Conservation (phyloP, 2,329 filamentous ascomycete species). For the Epichloe sp. region DNA sequence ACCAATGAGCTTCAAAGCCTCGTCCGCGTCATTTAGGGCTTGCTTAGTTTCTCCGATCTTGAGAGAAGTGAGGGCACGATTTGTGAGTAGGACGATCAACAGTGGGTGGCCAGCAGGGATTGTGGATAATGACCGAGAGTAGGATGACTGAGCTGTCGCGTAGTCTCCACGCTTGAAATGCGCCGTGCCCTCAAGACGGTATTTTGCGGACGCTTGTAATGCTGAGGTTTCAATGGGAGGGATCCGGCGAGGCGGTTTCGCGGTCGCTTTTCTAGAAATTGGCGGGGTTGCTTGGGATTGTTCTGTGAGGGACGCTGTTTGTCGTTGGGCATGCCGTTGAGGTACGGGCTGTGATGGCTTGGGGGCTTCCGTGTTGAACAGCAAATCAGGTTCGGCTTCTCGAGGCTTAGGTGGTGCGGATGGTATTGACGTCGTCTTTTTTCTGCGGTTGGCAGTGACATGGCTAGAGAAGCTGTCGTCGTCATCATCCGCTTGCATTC, state of each 20-base stretch:
- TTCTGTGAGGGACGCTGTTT: conserved; percentile 20
- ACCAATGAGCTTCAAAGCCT: conserved; percentile 69
- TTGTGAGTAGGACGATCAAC: conserved; percentile 78
- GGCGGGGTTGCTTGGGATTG: conserved; percentile 16
- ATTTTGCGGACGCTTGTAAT: conserved; percentile 61
- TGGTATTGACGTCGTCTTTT: conserved; percentile 45
- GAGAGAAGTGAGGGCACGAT: conserved; percentile 76
- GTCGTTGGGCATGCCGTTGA: conserved; percentile 21
- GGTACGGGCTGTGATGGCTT: conserved; percentile 23
- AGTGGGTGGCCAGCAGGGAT: conserved; percentile 72
- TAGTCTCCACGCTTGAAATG: conserved; percentile 95
- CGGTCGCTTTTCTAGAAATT: conserved; percentile 27
- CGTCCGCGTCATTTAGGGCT: conserved; percentile 73
- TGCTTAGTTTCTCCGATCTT: conserved; percentile 88
- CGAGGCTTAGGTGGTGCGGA: conserved; percentile 23
- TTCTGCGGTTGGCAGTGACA: conserved; percentile 73
- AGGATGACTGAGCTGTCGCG: conserved; percentile 69
- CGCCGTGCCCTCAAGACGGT: conserved; percentile 68
- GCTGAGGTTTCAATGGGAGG: conserved; percentile 57
- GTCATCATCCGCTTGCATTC: conserved; percentile 54
- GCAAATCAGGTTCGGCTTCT: conserved; percentile 45
- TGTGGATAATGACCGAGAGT: conserved; percentile 60
- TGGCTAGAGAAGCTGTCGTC: conserved; percentile 66
- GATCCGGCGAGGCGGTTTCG: conserved; percentile 41
- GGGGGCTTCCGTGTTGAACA: conserved; percentile 35